Conservation (phyloP, 2,329 filamentous ascomycete species). For the Ophiostoma fasciatum region DNA sequence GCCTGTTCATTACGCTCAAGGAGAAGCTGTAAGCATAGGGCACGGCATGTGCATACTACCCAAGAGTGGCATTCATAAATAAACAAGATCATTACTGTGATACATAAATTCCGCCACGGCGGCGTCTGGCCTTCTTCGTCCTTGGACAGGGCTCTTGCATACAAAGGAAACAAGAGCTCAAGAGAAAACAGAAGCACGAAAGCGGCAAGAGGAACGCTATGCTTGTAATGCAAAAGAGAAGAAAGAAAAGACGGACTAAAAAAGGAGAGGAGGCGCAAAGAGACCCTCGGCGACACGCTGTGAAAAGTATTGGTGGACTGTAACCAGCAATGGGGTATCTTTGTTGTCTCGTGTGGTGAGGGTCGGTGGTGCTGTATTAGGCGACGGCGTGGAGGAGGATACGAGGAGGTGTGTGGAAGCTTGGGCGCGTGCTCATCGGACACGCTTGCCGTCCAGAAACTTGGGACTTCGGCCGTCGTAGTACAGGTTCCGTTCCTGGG, state of each 20-base stretch:
- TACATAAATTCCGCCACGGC: no score
- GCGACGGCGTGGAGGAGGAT: not conserved
- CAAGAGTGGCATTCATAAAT: no score
- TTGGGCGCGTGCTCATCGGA: constrained; percentile 16
- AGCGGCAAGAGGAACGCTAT: no score
- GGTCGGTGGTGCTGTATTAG: no score
- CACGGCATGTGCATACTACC: no score
- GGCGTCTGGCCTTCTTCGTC: no score
- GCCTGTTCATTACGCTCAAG: constrained; percentile 26
- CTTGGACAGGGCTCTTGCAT: no score
- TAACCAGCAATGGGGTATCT: constrained; percentile 2
- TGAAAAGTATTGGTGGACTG: constrained; percentile 1
- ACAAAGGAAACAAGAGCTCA: no score
- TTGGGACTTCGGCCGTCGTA: constrained; percentile 35
- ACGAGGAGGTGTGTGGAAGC: no score
- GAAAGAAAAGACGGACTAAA: not conserved
- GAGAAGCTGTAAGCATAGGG: constrained; percentile 11
- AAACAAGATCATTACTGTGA: no score
- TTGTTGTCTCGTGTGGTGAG: not conserved
- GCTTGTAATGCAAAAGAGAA: no score
- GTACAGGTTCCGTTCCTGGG: constrained; percentile 30
- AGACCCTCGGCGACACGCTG: not conserved
- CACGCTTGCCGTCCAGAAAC: constrained; percentile 40
- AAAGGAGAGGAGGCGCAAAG: not conserved
- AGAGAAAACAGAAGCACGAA: no score